Percentiles rank a stretch among this genome's conserved stretches.
Conservation (phyloP, 1,284 basidiomycete species). For the Exsudoporus floridanus region DNA sequence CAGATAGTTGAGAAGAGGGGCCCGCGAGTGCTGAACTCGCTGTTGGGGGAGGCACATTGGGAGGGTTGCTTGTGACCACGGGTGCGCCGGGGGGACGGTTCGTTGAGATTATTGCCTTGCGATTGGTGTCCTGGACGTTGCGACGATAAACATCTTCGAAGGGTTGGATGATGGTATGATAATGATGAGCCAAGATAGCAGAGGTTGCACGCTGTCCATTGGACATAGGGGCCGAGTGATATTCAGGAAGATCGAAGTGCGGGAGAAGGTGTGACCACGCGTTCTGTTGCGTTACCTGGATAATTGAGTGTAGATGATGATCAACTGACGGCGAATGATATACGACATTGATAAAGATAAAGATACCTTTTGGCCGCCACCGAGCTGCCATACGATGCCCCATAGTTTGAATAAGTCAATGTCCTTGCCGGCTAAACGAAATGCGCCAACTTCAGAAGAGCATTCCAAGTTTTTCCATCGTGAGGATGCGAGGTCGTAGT, state of each 20-base stretch:
- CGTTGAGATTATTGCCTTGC: constrained; percentile 47
- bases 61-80: constrained; percentile 16
- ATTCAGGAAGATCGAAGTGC: constrained; percentile 65
- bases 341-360: constrained; percentile 6
- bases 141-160: constrained; percentile 69
- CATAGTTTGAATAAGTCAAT: constrained; percentile 74
- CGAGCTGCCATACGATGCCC: constrained; percentile 53
- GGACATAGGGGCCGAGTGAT: constrained; percentile 44
- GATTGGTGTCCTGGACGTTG: constrained; percentile 50
- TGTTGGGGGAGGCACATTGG: constrained; percentile 17
- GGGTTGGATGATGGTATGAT: constrained; percentile 58
- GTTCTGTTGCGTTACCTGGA: constrained; percentile 40
- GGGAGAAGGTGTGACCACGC: constrained; percentile 52
- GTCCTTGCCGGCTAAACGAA: constrained; percentile 75
- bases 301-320: neutral
- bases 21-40: constrained; percentile 11
- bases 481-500: constrained; percentile 60
- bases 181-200: constrained; percentile 53
- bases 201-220: constrained; percentile 51
- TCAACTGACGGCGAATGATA: constrained; percentile 7
- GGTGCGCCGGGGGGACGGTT: constrained; percentile 26
- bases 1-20: constrained; percentile 24
- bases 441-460: constrained; percentile 53
- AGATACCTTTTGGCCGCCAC: constrained; percentile 59
- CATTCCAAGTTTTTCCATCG: constrained; percentile 64